These are phyloP conservation scores for Crithidia fasciculata DNA, from an alignment of 208 protist species.

Conservation along the genomic window DNA sequence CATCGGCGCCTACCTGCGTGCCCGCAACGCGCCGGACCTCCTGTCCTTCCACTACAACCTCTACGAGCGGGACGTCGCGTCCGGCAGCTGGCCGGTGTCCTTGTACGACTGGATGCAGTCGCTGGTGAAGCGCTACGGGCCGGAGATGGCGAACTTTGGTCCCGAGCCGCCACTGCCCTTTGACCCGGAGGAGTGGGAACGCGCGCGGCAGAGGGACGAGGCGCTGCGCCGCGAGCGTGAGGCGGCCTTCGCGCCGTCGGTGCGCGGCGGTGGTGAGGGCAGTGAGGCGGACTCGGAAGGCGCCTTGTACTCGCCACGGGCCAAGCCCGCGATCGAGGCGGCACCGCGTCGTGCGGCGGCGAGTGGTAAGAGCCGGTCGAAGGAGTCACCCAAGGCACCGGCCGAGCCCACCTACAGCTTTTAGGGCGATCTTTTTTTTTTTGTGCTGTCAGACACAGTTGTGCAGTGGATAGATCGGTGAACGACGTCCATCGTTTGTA, in stretches of 20 bases:
- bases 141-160: conserved; percentile 38
- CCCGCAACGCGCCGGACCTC: conserved; percentile 47
- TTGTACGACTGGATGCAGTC: conserved; percentile 66
- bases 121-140: conserved; percentile 54
- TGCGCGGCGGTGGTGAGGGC: not conserved
- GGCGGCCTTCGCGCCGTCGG: conserved; percentile 18
- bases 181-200: conserved; percentile 43
- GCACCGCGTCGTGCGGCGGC: not conserved
- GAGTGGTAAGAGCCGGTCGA: conserved; percentile 5
- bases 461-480: not conserved
- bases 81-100: conserved; percentile 63
- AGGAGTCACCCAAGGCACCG: conserved; percentile 11
- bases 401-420: conserved; percentile 21
- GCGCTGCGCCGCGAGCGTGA: conserved; percentile 22
- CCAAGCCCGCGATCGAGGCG: not conserved
- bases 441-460: not conserved
- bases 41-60: conserved; percentile 72
- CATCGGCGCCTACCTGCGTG: conserved; percentile 58
- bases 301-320: not conserved
- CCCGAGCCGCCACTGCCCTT: conserved; percentile 58
- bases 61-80: conserved; percentile 82
- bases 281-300: not conserved
- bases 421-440: not conserved
- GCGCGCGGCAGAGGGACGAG: conserved; percentile 21
- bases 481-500: no score